Evolutionary conservation across 345 rosid genomes (phyloP).

Genomic region (Acer negundo): DNA sequence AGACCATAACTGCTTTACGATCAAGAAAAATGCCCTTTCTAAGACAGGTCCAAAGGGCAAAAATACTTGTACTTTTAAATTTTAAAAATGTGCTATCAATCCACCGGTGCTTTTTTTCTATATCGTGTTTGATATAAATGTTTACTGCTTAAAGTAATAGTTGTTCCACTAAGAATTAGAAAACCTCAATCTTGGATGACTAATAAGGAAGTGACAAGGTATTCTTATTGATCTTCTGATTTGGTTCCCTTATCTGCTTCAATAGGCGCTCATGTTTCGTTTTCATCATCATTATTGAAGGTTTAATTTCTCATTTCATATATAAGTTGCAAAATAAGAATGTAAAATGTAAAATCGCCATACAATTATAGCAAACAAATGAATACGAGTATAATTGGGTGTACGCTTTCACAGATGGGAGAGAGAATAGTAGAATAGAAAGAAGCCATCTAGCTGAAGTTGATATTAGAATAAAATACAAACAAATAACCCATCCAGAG

Average conservation of each 20-base stretch:
- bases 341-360: not conserved
- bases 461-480: not conserved
- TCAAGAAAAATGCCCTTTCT: not conserved
- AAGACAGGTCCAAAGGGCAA: not conserved
- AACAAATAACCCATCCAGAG: not conserved
- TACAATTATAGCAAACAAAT: slow-evolving; percentile 1
- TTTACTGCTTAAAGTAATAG: too few relatives aligned
- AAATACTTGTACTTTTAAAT: not conserved
- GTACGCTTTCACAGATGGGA: too few relatives aligned
- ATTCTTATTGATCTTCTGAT: too few relatives aligned
- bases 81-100: not conserved
- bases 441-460: not conserved
- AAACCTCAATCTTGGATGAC: too few relatives aligned
- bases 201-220: too few relatives aligned
- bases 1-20: not conserved
- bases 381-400: not conserved
- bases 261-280: too few relatives aligned
- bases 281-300: not conserved
- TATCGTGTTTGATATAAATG: too few relatives aligned
- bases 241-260: too few relatives aligned
- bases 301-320: not conserved
- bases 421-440: not conserved
- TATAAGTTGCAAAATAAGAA: not conserved
- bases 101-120: too few relatives aligned
- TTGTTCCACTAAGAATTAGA: too few relatives aligned